Percentiles rank a stretch among this genome's conserved stretches.
phyloP scores from a whole-genome alignment of 305 asterid genomes.

The Fraxinus ornus region DNA sequence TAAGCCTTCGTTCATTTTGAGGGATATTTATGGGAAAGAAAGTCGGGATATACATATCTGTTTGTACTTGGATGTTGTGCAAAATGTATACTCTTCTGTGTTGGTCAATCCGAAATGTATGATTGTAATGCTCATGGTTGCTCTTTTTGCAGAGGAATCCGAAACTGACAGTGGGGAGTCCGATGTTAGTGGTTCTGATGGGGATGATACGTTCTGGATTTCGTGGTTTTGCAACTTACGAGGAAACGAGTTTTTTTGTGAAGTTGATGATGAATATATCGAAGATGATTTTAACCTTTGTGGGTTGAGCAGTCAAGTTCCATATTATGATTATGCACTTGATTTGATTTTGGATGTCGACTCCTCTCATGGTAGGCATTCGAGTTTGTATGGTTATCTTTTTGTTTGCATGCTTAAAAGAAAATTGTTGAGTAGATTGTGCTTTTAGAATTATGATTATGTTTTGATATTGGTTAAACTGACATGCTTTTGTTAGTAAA shows the following conservation, averaged over 20 bases:
- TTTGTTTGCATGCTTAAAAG: slow-evolving; percentile 3
- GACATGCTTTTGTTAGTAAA: background rate
- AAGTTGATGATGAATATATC: slow-evolving; percentile 60
- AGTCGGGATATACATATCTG: background rate
- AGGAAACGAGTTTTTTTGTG: slow-evolving; percentile 62
- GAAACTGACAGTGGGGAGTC: slow-evolving; percentile 62
- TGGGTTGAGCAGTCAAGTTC: slow-evolving; percentile 64
- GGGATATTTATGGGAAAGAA: background rate
- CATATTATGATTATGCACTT: slow-evolving; percentile 57
- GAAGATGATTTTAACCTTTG: slow-evolving; percentile 66
- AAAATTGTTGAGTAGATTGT: slow-evolving; percentile 2
- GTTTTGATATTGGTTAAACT: background rate
- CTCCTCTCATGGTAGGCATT: slow-evolving; percentile 51
- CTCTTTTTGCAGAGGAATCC: slow-evolving; percentile 47
- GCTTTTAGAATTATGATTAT: background rate
- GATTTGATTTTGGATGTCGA: slow-evolving; percentile 61
- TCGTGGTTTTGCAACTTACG: slow-evolving; percentile 70
- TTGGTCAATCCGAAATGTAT: background rate
- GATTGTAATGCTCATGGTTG: background rate
- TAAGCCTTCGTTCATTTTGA: too few relatives aligned
- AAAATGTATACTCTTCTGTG: background rate
- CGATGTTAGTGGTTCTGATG: slow-evolving; percentile 63
- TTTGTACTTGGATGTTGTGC: background rate
- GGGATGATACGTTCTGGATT: slow-evolving; percentile 64
- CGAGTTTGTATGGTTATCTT: background rate